Conservation (phyloP, 1,139 yeast species). For the Pichia sp. region DNA sequence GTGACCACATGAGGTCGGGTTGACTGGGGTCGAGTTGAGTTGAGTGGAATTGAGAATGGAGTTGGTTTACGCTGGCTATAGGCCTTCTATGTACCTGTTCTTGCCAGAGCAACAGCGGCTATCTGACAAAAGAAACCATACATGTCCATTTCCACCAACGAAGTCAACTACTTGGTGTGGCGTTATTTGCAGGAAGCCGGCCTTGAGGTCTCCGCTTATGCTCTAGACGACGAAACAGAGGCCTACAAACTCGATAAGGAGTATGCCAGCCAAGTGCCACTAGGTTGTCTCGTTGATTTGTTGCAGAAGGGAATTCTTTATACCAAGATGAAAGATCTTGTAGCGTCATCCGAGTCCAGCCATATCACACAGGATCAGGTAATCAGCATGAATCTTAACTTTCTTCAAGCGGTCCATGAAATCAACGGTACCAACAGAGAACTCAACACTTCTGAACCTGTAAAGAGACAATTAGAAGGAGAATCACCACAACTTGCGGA, state of each 20-base stretch:
- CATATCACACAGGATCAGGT: constrained; percentile 20
- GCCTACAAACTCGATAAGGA: constrained; percentile 52
- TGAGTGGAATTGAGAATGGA: no score
- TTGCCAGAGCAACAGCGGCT: background rate
- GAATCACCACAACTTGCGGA: background rate
- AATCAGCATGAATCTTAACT: constrained; percentile 24
- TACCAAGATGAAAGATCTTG: constrained; percentile 45
- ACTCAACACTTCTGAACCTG: background rate
- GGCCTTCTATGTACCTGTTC: no score
- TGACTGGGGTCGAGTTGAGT: no score
- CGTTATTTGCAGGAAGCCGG: constrained; percentile 89
- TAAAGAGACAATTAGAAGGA: background rate
- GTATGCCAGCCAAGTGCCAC: constrained; percentile 43
- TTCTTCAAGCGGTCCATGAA: constrained; percentile 24
- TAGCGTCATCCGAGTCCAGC: constrained; percentile 17
- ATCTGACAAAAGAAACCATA: no score
- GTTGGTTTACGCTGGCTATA: no score
- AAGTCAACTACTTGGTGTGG: constrained; percentile 88
- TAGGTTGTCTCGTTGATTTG: constrained; percentile 73
- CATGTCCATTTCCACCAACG: constrained; percentile 80
- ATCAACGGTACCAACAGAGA: constrained; percentile 11
- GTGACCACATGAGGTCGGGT: no score
- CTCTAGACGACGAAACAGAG: constrained; percentile 68
- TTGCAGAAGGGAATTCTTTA: constrained; percentile 83
- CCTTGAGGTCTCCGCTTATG: constrained; percentile 68